These are phyloP conservation scores for Botryotinia narcissicola DNA, from an alignment of 2,329 filamentous ascomycete species.

Conservation along the genomic window DNA sequence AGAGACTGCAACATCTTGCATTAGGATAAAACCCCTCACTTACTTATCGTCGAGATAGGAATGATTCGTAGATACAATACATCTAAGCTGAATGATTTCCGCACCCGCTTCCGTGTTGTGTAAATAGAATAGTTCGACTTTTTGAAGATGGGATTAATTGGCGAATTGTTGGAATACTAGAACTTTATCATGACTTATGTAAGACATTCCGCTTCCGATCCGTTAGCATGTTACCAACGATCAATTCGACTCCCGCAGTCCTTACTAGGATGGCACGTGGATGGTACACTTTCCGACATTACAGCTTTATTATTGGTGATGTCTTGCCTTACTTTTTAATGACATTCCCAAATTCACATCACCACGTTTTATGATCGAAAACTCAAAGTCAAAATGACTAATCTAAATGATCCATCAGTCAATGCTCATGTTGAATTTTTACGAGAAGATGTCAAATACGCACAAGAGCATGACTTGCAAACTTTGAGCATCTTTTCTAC, in stretches of 20 bases:
- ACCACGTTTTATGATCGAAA: background rate
- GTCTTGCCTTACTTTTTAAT: background rate
- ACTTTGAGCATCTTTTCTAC: slow-evolving; percentile 10
- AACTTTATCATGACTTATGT: background rate
- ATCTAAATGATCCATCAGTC: background rate
- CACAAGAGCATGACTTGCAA: slow-evolving; percentile 17
- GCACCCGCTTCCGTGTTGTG: slow-evolving; percentile 19
- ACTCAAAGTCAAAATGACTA: slow-evolving; percentile 1
- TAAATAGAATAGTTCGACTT: background rate
- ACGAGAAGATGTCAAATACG: slow-evolving; percentile 13
- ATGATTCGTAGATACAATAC: background rate
- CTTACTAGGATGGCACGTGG: background rate
- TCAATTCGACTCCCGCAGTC: background rate
- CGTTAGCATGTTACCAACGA: background rate
- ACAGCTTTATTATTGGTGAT: background rate
- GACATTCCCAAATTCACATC: background rate
- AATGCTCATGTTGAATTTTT: background rate
- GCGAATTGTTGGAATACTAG: background rate
- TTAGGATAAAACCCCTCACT: background rate
- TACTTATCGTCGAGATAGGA: slow-evolving; percentile 13
- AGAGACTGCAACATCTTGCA: background rate
- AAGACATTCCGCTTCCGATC: slow-evolving; percentile 9
- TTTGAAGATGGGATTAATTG: slow-evolving; percentile 1
- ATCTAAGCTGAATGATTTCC: background rate
- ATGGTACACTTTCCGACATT: background rate